Evolutionary conservation across 345 rosid genomes (phyloP), one percentile per base, ranked within the genome.

Genomic region (Rhizophora mangle): DNA sequence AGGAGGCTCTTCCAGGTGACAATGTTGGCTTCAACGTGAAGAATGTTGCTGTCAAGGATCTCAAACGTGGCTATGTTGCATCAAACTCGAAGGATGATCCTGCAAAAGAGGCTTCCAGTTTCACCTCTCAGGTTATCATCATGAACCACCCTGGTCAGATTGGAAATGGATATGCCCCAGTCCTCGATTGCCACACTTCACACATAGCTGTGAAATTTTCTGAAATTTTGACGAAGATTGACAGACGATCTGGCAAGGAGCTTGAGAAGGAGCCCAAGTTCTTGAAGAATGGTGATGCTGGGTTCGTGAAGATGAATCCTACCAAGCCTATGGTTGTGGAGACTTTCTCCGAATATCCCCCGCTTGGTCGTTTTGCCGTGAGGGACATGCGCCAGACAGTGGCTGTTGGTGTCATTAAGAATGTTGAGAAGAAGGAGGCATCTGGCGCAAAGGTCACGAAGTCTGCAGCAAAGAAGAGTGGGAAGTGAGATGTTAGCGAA

Each of bases 111-210:
- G 81, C 84, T 39, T 76, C 81, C 51, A 77, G 11, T 62, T 80
- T 80, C 69, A 80, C 79, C 4, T 70, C 81, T 26, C 81, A 80
- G 60, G 76, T 80, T 34, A 80, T 80, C 65, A 80, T 80, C 65
- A 80, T 80, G 83, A 80, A 80, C 74, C 83, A 80, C 71, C 81
- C 81, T 43, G 83, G 83, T 1, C 84, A 78, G 64, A 78, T 75
- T 57, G 82, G 75, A 19, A 75, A 75, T n/a, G 80, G 72, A 2
- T 79, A 73, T 64, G 72, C 80, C 2, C 78, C 72, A 0, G 80
- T 76, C 13, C 74, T 73, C 22, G 81, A 73, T 32, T 78, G 80
- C 70, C 73, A 79, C 74, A 70, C 76, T 18, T 78, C 72, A 6
- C 73, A 76, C 69, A 75, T 70, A 62, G 80, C 80, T 19, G 78